phyloP scores from a whole-genome alignment of 2,329 filamentous ascomycete species.

The Fusarium floridanum region DNA sequence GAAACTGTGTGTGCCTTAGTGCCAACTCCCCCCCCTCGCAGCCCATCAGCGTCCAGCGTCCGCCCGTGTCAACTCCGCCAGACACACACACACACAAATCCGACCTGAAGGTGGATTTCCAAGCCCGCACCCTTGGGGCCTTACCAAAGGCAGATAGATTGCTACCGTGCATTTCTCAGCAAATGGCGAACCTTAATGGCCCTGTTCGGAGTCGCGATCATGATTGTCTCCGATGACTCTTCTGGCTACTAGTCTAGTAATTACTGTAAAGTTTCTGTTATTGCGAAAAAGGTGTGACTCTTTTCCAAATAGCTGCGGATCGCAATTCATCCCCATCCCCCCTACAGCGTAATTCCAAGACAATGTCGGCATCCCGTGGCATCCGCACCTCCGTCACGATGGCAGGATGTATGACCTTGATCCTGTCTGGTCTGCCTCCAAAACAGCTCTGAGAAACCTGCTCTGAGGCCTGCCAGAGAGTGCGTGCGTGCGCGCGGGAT shows the following conservation, averaged over 20 bases:
- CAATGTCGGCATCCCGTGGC: conserved; percentile 38
- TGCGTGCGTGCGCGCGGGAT: background rate
- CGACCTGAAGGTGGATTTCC: conserved; percentile 27
- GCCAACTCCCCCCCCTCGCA: conserved; percentile 5
- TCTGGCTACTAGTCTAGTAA: conserved; percentile 5
- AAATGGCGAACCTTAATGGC: conserved; percentile 33
- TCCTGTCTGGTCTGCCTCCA: background rate
- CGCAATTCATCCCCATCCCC: conserved; percentile 23
- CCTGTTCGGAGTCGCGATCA: conserved; percentile 30
- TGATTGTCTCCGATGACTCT: conserved; percentile 35
- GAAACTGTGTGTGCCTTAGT: conserved; percentile 34
- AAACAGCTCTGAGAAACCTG: conserved; percentile 3
- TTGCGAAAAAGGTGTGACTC: conserved; percentile 26
- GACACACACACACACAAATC: conserved; percentile 30
- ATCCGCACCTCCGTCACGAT: conserved; percentile 37
- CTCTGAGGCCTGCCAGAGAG: conserved; percentile 26
- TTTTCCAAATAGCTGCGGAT: conserved; percentile 11
- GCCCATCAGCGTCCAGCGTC: conserved; percentile 24
- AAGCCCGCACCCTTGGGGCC: conserved; percentile 26
- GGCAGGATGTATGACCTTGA: conserved; percentile 34
- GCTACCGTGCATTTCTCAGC: conserved; percentile 36
- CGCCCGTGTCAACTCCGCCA: conserved; percentile 34
- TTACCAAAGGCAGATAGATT: conserved; percentile 22
- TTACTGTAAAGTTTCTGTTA: background rate
- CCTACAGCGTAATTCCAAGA: conserved; percentile 24